Conservation (phyloP, 2,329 filamentous ascomycete genomes). For the Helotiales sp. region DNA sequence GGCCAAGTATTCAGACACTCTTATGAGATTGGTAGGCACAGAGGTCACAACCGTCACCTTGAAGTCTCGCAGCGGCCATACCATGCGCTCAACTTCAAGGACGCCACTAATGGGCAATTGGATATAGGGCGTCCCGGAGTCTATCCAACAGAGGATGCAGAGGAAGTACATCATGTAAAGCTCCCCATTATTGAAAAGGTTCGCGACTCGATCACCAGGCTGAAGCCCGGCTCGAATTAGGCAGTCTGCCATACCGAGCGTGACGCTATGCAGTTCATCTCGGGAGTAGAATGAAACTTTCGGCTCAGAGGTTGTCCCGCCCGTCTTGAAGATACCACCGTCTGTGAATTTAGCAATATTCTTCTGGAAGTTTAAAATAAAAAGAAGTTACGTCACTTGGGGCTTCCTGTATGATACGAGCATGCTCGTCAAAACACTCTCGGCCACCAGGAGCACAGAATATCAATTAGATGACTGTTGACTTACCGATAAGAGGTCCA, state of each 20-base stretch:
- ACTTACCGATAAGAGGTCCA: too few relatives aligned
- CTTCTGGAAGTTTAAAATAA: neutral
- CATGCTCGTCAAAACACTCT: neutral
- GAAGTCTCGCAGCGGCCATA: constrained; percentile 1
- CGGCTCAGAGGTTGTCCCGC: constrained; percentile 3
- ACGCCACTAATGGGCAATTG: constrained; percentile 6
- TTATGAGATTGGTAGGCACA: neutral
- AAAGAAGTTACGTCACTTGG: neutral
- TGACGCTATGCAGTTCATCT: constrained; percentile 5
- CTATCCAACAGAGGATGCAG: neutral
- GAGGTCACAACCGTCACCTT: neutral
- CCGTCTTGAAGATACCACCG: too few relatives aligned
- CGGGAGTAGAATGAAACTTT: constrained; percentile 1
- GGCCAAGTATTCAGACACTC: constrained; percentile 5
- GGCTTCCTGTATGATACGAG: constrained; percentile 1
- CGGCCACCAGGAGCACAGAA: too few relatives aligned
- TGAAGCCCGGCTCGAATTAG: constrained; percentile 4
- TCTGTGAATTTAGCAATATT: neutral
- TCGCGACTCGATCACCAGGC: constrained; percentile 3
- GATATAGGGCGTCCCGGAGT: neutral
- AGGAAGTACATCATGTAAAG: constrained; percentile 1
- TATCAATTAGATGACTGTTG: too few relatives aligned
- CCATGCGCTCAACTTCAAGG: neutral
- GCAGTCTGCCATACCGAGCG: neutral
- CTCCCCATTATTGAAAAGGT: constrained; percentile 2